Evolutionary conservation across 106 monocot species (phyloP), one percentile per base, ranked within the genome.

Genomic region (Chionographis japonica): DNA sequence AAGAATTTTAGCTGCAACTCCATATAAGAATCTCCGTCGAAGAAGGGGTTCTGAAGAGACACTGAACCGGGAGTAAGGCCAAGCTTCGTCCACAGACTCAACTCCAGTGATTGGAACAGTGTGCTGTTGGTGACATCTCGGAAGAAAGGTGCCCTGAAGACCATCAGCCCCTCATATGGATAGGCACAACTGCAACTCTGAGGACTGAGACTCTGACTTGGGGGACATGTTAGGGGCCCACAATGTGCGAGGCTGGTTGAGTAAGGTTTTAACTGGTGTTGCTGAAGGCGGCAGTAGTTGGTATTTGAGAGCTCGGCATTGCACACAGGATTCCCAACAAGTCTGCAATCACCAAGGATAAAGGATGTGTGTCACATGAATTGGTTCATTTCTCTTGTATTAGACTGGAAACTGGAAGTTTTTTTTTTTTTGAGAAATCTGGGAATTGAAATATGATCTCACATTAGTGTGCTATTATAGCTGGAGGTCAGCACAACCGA

Each of bases 71-170:
- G 83, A 16, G 71, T 68, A 43, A 90, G 72, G 43, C 51, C 53
- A 14, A 90, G 85, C 61, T 86, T 78, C 11, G 37, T 68, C 85
- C 86, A 90, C n/a, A 90, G 20, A 39, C 58, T 72, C 20, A 12
- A 83, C 67, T 90, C 90, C n/a, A 86, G 71, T 12, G 51, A 65
- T 66, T 78, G 83, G 68, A 86, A 90, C 4, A 68, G 4, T 8
- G 80, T 63, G 53, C 46, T 72, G 53, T 86, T 90, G 53, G 83
- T 80, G 40, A 80, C 37, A 53, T 86, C 86, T 6, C 77, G 41
- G 71, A 90, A 90, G 37, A 27, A 61, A 14, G 90, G 85, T 60
- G 82, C 90, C 16, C 90, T 71, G 70, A 90, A 90, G 52, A 78
- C 69, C 77, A 86, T 74, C 35, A 67, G 15, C 20, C 86, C 90